These are phyloP conservation scores for Candida taoyuanica DNA, from an alignment of 805 yeast species.

Conservation along the genomic window DNA sequence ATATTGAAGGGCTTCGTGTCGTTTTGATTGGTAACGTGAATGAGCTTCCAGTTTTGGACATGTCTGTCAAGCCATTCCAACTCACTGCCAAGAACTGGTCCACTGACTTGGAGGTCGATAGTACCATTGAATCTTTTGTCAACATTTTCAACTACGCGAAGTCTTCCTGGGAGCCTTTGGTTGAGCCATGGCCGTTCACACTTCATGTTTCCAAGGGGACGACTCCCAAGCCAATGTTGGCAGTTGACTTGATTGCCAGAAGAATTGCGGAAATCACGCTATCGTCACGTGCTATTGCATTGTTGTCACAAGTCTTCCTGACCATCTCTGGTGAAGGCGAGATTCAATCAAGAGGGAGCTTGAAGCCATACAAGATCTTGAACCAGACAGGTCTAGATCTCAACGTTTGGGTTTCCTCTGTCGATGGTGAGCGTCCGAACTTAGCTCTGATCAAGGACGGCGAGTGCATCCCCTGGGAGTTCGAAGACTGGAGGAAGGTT, in stretches of 20 bases:
- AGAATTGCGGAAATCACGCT: constrained; percentile 74
- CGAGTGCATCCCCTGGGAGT: constrained; percentile 72
- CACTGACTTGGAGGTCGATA: constrained; percentile 66
- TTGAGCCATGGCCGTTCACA: constrained; percentile 84
- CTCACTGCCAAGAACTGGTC: constrained; percentile 79
- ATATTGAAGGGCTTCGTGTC: constrained; percentile 70
- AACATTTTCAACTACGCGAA: constrained; percentile 84
- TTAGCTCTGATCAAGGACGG: constrained; percentile 40
- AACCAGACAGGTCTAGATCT: constrained; percentile 84
- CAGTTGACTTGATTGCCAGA: constrained; percentile 70
- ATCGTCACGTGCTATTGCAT: constrained; percentile 75
- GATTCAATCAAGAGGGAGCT: constrained; percentile 66
- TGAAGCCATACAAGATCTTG: constrained; percentile 72
- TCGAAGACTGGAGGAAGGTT: constrained; percentile 87
- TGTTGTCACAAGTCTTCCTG: constrained; percentile 63
- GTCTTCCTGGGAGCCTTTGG: constrained; percentile 91
- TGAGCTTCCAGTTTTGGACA: constrained; percentile 82
- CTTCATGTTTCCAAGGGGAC: constrained; percentile 54
- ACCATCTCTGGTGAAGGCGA: constrained; percentile 49
- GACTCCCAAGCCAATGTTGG: constrained; percentile 43
- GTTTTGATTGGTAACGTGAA: constrained; percentile 88
- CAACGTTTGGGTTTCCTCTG: constrained; percentile 73
- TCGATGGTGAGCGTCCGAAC: constrained; percentile 20
- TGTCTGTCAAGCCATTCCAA: constrained; percentile 66
- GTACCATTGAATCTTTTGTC: constrained; percentile 58